phyloP scores from a whole-genome alignment of 495 filamentous ascomycete genomes.

The Talaromyces trachyspermus region DNA sequence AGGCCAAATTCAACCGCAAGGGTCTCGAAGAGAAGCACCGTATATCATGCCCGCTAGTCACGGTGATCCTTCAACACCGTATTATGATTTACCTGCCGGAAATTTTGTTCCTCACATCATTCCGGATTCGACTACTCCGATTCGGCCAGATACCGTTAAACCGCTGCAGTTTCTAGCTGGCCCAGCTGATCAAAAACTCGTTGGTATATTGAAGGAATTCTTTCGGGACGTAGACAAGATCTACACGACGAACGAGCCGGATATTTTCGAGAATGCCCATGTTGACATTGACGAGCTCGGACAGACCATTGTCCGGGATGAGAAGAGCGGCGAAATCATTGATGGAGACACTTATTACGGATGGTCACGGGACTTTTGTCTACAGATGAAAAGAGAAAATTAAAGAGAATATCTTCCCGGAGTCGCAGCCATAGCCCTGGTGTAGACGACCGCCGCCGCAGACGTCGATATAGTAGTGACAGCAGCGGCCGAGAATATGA shows the following conservation, averaged over 20 bases:
- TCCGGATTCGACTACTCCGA: conserved; percentile 64
- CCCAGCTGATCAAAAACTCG: conserved; percentile 59
- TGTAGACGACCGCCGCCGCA: conserved; percentile 13
- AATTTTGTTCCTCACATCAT: conserved; percentile 74
- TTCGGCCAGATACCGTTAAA: conserved; percentile 64
- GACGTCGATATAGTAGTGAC: neutral
- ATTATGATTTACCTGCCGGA: conserved; percentile 79
- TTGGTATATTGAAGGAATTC: conserved; percentile 58
- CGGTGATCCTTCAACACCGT: conserved; percentile 67
- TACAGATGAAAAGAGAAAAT: conserved; percentile 66
- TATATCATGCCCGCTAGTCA: conserved; percentile 69
- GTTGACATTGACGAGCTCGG: conserved; percentile 68
- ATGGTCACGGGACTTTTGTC: conserved; percentile 75
- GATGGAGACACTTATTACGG: conserved; percentile 76
- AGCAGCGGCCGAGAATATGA: conserved; percentile 8
- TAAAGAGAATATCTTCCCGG: conserved; percentile 15
- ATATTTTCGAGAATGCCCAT: conserved; percentile 28
- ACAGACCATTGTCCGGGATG: conserved; percentile 54
- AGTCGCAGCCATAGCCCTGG: conserved; percentile 18
- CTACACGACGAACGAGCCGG: conserved; percentile 36
- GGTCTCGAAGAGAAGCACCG: conserved; percentile 46
- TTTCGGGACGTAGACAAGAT: conserved; percentile 61
- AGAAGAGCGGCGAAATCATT: conserved; percentile 50
- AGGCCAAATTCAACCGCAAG: conserved; percentile 16
- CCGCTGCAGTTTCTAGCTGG: conserved; percentile 68